phyloP scores from a whole-genome alignment of 2,329 filamentous ascomycete species.

The Cordyceps cicadae region DNA sequence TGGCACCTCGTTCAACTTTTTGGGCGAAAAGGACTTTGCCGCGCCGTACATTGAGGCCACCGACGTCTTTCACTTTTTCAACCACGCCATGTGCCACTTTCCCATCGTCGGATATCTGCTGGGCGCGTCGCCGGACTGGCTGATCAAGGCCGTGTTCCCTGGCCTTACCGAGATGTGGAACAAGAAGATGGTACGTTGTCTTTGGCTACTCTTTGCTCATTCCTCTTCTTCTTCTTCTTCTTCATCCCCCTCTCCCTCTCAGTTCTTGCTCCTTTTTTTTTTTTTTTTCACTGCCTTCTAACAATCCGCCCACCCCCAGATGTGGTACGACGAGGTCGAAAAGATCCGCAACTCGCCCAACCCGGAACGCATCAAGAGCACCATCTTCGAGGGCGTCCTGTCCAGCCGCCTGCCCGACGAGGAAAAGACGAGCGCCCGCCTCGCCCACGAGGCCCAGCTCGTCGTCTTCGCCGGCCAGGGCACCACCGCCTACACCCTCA shows the following conservation, averaged over 20 bases:
- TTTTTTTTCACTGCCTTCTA: too few species aligned
- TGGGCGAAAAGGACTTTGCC: constrained; percentile 1
- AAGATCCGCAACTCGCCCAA: constrained; percentile 9
- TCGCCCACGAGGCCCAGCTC: constrained; percentile 7
- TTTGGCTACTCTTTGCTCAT: too few species aligned
- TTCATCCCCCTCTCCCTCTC: not conserved
- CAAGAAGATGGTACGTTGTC: not conserved
- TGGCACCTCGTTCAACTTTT: constrained; percentile 3
- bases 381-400: constrained; percentile 9
- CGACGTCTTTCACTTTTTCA: constrained; percentile 1
- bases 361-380: constrained; percentile 2
- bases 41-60: constrained; percentile 1
- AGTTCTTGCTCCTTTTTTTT: too few species aligned
- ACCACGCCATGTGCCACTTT: constrained; percentile 5
- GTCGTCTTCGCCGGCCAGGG: constrained; percentile 4
- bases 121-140: not conserved
- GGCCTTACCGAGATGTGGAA: constrained; percentile 4
- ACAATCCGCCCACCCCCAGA: not conserved
- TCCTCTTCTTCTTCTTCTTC: too few species aligned
- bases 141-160: not conserved
- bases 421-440: constrained; percentile 3
- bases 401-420: constrained; percentile 2
- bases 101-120: not conserved
- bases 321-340: constrained; percentile 4
- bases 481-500: constrained; percentile 11